Percentiles rank a stretch among this genome's conserved stretches.
Evolutionary conservation across 2,329 filamentous ascomycete genomes (phyloP).

Genomic region (Allantophomopsis lycopodina): DNA sequence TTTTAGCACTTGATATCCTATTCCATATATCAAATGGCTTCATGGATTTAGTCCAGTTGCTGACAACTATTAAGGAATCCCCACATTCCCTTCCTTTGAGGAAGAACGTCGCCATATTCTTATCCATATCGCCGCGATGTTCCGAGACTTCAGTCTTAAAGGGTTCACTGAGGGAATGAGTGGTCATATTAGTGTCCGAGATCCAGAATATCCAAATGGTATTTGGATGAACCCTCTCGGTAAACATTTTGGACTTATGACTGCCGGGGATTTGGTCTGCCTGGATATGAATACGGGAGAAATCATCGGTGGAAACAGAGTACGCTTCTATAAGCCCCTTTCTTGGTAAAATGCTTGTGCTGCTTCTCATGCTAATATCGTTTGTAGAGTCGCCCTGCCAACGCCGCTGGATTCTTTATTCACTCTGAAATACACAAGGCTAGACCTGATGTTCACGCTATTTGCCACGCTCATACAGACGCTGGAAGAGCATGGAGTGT

Average conservation of each 20-base stretch:
- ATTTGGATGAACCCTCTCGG: constrained; percentile 62
- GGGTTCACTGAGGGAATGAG: constrained; percentile 56
- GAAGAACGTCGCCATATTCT: constrained; percentile 50
- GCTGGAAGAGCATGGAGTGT: constrained; percentile 54
- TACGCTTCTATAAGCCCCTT: constrained; percentile 1
- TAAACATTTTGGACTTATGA: constrained; percentile 50
- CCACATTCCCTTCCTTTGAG: constrained; percentile 34
- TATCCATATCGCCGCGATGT: constrained; percentile 53
- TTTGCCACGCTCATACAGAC: constrained; percentile 55
- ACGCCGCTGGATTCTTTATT: constrained; percentile 57
- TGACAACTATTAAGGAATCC: constrained; percentile 29
- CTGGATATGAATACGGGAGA: constrained; percentile 45
- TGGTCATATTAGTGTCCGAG: constrained; percentile 54
- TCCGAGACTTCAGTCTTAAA: constrained; percentile 52
- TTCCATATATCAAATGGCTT: no score
- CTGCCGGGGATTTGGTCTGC: constrained; percentile 52
- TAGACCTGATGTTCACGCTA: constrained; percentile 48
- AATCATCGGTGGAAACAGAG: constrained; percentile 46
- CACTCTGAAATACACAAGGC: constrained; percentile 56
- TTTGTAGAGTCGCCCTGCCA: constrained; percentile 34
- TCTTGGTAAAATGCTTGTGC: no score
- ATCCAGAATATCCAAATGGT: constrained; percentile 43
- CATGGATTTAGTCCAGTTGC: background rate
- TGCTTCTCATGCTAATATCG: background rate
- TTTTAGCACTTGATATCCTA: no score